phyloP scores from a whole-genome alignment of 1,139 yeast species.

The Casaregolazyma lundiana region DNA sequence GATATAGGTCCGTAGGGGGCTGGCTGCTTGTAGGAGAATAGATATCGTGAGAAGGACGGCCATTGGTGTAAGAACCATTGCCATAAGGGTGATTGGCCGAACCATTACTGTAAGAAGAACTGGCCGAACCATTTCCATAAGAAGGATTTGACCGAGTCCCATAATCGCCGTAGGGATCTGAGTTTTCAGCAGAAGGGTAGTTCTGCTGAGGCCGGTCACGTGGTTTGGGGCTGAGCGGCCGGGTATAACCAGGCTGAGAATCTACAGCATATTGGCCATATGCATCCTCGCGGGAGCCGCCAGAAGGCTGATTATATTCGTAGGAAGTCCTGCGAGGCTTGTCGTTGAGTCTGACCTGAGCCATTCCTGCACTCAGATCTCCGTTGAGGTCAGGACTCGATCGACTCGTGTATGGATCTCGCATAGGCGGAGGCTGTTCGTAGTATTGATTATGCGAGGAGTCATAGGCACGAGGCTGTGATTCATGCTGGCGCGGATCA shows the following conservation, averaged over 20 bases:
- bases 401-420: slow-evolving; percentile 5
- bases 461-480: not conserved
- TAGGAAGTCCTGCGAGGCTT: not conserved
- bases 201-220: slow-evolving; percentile 1
- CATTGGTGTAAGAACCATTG: slow-evolving; percentile 3
- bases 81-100: slow-evolving; percentile 1
- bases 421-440: slow-evolving; percentile 10
- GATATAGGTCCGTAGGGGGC: slow-evolving; percentile 6
- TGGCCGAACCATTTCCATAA: not conserved
- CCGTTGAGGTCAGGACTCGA: not conserved
- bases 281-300: not conserved
- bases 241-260: slow-evolving; percentile 9
- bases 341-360: not conserved
- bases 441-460: not conserved
- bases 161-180: not conserved
- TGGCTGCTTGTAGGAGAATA: slow-evolving; percentile 7
- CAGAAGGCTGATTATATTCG: not conserved
- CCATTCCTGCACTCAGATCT: not conserved
- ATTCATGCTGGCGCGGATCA: not conserved
- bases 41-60: slow-evolving; percentile 6
- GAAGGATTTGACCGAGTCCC: not conserved
- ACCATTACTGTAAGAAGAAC: slow-evolving; percentile 2
- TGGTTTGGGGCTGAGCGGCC: slow-evolving; percentile 5
- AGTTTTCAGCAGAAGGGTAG: not conserved
- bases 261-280: slow-evolving; percentile 10